Evolutionary conservation across 768 basidiomycete genomes (phyloP), one percentile per base, ranked within the genome.

Genomic region (Tricholoma matsutake): DNA sequence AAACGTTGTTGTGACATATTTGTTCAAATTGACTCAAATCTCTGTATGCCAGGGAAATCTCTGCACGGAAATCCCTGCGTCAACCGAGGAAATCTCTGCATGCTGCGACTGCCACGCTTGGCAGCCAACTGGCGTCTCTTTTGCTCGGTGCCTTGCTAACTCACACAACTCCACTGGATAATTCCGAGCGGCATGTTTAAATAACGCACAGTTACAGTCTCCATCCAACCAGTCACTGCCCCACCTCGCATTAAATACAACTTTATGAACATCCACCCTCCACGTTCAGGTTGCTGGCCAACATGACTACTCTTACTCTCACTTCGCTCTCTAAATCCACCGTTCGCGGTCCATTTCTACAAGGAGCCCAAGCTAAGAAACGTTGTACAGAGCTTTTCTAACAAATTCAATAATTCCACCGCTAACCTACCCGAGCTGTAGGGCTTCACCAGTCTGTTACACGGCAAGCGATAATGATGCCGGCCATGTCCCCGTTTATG

Each of bases 401-500:
- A 6, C 6, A 16, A 47, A 8, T 16, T 1, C 16, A 11, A 20
- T 25, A 4, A 20, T 18, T 8, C 18, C 45, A 18, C 8, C 6
- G 22, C 29, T 47, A 11, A 47, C 18, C 31, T 9, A 57, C 10
- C 0, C n/a, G 29, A 25, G 2, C n/a, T 31, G 6, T 54, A 78
- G 77, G 71, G 68, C 61, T 77, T 56, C 76, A 77, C 63, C 67
- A 69, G 31, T 76, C 76, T n/a, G 57, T 70, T 58, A 63, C 64
- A 39, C 67, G 73, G 56, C 72, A 76, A 53, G 75, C 73, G 13
- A 81, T 79, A 32, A 67, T 77, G 65, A 94, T 94, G 91, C 92
- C 93, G 32, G 89, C 91, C 57, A 88, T 95, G 89, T 92, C 88
- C 7, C 91, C 90, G n/a, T 88, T 91, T 22, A 91, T 94, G 87